Percentiles rank a stretch among this genome's conserved stretches.
Conservation (phyloP, 2,329 filamentous ascomycete species). For the Phyllosticta paracitricarpa region DNA sequence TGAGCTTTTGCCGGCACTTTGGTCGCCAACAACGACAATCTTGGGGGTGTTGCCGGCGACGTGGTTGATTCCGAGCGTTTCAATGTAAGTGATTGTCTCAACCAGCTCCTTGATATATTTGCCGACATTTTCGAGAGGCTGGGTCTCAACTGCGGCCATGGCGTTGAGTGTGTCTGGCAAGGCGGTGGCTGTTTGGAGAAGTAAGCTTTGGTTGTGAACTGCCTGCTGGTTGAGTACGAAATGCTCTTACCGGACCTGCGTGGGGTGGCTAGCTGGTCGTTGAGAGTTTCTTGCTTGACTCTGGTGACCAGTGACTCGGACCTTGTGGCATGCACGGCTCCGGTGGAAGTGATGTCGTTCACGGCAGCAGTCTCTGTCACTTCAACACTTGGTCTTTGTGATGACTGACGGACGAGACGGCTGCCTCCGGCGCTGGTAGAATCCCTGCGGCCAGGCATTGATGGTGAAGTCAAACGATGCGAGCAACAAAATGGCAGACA, state of each 20-base stretch:
- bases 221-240: neutral
- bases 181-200: neutral
- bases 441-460: neutral
- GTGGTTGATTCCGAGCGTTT: slow-evolving; percentile 62
- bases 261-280: neutral
- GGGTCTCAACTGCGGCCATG: neutral
- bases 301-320: neutral
- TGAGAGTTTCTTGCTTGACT: neutral
- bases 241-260: neutral
- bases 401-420: neutral
- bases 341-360: neutral
- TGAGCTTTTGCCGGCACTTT: slow-evolving; percentile 73
- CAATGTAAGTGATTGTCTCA: slow-evolving; percentile 52
- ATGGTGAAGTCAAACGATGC: neutral
- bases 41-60: slow-evolving; percentile 60
- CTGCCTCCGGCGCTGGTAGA: neutral
- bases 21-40: slow-evolving; percentile 75
- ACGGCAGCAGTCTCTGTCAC: neutral
- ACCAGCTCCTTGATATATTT: slow-evolving; percentile 49
- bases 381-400: neutral
- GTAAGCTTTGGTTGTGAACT: no score
- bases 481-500: neutral
- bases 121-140: neutral
- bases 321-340: neutral
- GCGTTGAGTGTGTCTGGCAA: neutral